Evolutionary conservation across 2,329 filamentous ascomycete species (phyloP).

Genomic region (Cercospora sp.): DNA sequence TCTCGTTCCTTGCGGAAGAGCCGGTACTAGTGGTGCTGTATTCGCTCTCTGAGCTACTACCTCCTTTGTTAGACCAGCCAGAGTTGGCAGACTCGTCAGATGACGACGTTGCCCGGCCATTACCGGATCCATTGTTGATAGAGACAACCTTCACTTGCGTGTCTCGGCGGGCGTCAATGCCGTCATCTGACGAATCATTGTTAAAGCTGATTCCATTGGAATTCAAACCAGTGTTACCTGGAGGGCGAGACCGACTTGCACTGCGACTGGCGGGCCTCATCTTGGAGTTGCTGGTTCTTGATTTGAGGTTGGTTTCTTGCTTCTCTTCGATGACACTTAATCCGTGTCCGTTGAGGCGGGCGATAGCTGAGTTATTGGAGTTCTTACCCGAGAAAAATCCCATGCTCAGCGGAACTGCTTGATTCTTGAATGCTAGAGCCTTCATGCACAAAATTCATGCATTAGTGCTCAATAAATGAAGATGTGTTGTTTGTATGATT

Average conservation of each 20-base stretch:
- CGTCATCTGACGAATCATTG: slow-evolving; percentile 23
- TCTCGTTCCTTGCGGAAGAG: slow-evolving; percentile 11
- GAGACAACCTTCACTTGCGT: slow-evolving; percentile 22
- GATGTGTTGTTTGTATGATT: slow-evolving; percentile 1
- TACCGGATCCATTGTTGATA: slow-evolving; percentile 17
- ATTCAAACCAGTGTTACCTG: slow-evolving; percentile 24
- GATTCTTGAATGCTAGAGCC: slow-evolving; percentile 22
- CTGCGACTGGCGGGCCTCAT: slow-evolving; percentile 19
- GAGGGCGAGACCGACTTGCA: slow-evolving; percentile 21
- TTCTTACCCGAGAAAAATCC: slow-evolving; percentile 22
- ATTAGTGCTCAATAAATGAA: slow-evolving; percentile 5
- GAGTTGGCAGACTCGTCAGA: slow-evolving; percentile 22
- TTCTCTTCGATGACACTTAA: slow-evolving; percentile 24
- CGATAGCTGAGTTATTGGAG: slow-evolving; percentile 16
- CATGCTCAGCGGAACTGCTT: slow-evolving; percentile 26
- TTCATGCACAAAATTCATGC: slow-evolving; percentile 15
- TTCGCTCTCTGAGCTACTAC: slow-evolving; percentile 22
- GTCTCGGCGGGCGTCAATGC: slow-evolving; percentile 18
- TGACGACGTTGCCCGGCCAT: slow-evolving; percentile 18
- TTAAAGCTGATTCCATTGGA: slow-evolving; percentile 26
- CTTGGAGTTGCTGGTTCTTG: slow-evolving; percentile 18
- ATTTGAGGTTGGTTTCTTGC: slow-evolving; percentile 16
- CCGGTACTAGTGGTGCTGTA: slow-evolving; percentile 21
- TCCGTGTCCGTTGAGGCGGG: slow-evolving; percentile 14
- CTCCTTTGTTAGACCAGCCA: slow-evolving; percentile 24